phyloP scores from a whole-genome alignment of 139 green algal genomes.

The Trebouxia sp. region DNA sequence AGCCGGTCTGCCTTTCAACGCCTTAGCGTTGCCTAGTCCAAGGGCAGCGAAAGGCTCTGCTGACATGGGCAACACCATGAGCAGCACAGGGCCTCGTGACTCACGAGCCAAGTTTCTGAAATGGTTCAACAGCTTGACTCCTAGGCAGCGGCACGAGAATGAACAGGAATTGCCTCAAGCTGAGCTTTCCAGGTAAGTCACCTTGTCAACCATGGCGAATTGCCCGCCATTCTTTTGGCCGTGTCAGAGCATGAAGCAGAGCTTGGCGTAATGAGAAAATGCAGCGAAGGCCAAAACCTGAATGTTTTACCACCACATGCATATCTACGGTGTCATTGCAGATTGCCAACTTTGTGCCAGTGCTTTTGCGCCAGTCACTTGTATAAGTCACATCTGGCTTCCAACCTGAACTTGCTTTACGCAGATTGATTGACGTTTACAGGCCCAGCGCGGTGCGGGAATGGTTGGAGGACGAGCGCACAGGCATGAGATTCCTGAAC shows the following conservation, averaged over 20 bases:
- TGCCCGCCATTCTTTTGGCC: too few relatives aligned
- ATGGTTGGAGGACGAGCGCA: constrained; percentile 20
- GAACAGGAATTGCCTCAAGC: background rate
- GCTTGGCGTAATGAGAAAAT: too few relatives aligned
- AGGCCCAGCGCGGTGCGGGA: background rate
- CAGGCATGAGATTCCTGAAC: constrained; percentile 15
- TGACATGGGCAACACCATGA: background rate
- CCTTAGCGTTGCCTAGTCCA: background rate
- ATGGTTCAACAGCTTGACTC: constrained; percentile 21
- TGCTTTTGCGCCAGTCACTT: too few relatives aligned
- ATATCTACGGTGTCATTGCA: too few relatives aligned
- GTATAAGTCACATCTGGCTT: too few relatives aligned
- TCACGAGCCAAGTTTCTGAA: constrained; percentile 10
- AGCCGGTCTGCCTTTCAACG: background rate
- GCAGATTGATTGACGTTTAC: too few relatives aligned
- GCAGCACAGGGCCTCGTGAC: background rate
- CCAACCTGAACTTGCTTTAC: too few relatives aligned
- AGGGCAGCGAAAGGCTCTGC: constrained; percentile 11
- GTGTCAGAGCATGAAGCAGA: too few relatives aligned
- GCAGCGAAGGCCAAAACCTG: too few relatives aligned
- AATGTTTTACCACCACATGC: too few relatives aligned
- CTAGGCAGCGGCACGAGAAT: background rate
- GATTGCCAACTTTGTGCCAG: too few relatives aligned
- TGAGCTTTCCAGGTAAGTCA: background rate
- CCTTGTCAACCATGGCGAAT: background rate